Conservation (phyloP, 2,329 filamentous ascomycete species). For the Colletotrichum sp. region DNA sequence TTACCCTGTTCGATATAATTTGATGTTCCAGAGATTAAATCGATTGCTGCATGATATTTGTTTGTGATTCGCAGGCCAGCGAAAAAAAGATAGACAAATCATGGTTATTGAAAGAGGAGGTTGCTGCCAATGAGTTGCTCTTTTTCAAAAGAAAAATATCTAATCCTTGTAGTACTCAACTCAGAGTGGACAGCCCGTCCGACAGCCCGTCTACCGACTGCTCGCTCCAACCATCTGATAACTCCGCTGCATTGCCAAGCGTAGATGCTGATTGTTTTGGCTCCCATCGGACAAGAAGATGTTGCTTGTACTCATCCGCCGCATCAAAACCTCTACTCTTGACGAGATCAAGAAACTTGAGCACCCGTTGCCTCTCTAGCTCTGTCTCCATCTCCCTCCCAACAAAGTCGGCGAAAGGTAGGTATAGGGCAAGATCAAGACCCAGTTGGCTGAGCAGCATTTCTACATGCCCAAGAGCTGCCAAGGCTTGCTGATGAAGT, state of each 20-base stretch:
- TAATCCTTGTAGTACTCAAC: fast-evolving
- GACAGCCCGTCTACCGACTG: not conserved
- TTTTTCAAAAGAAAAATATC: not conserved
- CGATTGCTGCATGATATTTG: too few species aligned
- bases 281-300: not conserved
- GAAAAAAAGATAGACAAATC: too few species aligned
- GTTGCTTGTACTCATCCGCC: not conserved
- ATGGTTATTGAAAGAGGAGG: not conserved
- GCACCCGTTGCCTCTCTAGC: not conserved
- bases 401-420: not conserved
- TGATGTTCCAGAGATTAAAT: too few species aligned
- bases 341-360: not conserved
- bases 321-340: not conserved
- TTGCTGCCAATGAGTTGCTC: fast-evolving
- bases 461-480: not conserved
- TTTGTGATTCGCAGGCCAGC: not conserved
- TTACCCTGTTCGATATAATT: too few species aligned
- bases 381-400: not conserved
- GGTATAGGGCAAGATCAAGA: not conserved
- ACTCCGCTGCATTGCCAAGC: not conserved
- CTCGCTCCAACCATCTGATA: not conserved
- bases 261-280: not conserved
- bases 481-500: not conserved
- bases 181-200: not conserved
- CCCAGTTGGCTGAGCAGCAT: not conserved